Conservation (phyloP, 2,329 filamentous ascomycete genomes). For the Aspergillaceae sp. region DNA sequence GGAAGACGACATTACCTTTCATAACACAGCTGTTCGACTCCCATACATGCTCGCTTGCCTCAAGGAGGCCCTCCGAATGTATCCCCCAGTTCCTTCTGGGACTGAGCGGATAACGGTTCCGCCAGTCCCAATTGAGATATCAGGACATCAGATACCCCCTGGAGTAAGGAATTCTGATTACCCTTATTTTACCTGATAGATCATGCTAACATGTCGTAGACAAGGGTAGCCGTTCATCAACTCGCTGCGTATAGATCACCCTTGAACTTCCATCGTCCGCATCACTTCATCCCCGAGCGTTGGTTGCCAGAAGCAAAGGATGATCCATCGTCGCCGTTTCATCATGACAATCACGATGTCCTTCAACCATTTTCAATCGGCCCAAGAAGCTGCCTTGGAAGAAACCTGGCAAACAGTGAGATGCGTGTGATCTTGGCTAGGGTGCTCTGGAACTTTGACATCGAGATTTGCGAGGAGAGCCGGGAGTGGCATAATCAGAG, state of each 20-base stretch:
- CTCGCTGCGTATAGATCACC: slow-evolving; percentile 37
- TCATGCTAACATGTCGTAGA: slow-evolving; percentile 19
- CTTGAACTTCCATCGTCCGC: slow-evolving; percentile 36
- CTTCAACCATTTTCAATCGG: slow-evolving; percentile 44
- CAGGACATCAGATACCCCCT: slow-evolving; percentile 3
- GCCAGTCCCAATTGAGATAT: neutral
- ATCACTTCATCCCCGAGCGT: slow-evolving; percentile 41
- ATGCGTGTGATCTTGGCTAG: slow-evolving; percentile 42
- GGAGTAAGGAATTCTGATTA: neutral
- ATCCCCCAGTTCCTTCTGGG: slow-evolving; percentile 20
- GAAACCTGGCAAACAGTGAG: slow-evolving; percentile 43
- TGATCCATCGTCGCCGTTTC: slow-evolving; percentile 23
- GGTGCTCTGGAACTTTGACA: slow-evolving; percentile 43
- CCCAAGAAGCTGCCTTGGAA: slow-evolving; percentile 43
- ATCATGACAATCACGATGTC: slow-evolving; percentile 34
- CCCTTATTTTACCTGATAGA: neutral
- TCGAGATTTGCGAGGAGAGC: slow-evolving; percentile 31
- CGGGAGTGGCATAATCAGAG: slow-evolving; percentile 31
- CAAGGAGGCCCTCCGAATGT: slow-evolving; percentile 35
- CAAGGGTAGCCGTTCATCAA: slow-evolving; percentile 36
- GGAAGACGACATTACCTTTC: slow-evolving; percentile 32
- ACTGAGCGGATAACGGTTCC: slow-evolving; percentile 7
- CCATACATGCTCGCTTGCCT: slow-evolving; percentile 34
- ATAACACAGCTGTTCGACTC: slow-evolving; percentile 15
- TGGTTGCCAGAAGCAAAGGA: slow-evolving; percentile 27